These are phyloP conservation scores for Tillandsia fasciculata DNA, from an alignment of 176 grass and related monocot species.

Conservation along the genomic window DNA sequence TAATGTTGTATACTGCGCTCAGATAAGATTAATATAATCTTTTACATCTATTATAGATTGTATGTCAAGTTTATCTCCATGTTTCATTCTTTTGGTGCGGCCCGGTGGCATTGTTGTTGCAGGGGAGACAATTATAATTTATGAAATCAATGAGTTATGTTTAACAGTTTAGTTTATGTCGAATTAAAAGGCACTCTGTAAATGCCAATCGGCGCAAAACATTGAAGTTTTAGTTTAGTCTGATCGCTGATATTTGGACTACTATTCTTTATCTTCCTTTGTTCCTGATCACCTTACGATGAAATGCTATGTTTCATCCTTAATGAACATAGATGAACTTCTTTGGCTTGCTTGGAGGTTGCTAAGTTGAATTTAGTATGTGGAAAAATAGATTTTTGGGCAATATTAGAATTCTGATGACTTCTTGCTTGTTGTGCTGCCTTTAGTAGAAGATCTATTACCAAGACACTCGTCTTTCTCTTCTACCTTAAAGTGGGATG, in stretches of 20 bases:
- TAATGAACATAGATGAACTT: background rate
- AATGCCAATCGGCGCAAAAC: background rate
- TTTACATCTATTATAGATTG: too few relatives aligned
- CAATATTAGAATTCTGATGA: background rate
- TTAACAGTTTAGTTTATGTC: too few relatives aligned
- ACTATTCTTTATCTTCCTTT: background rate
- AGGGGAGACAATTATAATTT: too few relatives aligned
- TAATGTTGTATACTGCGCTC: background rate
- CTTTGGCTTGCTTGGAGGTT: background rate
- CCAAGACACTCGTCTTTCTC: background rate
- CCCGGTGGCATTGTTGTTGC: background rate
- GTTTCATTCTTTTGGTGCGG: too few relatives aligned
- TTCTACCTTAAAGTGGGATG: background rate
- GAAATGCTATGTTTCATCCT: background rate
- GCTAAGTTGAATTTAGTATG: background rate
- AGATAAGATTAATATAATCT: too few relatives aligned
- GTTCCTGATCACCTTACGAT: background rate
- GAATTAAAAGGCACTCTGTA: background rate
- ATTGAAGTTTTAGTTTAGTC: background rate
- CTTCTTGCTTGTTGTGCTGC: background rate
- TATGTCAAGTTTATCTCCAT: too few relatives aligned
- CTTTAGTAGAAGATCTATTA: background rate
- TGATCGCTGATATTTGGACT: background rate
- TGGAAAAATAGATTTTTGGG: background rate
- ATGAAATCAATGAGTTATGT: too few relatives aligned